Evolutionary conservation across 257 asterid species (phyloP).

Genomic region (Przewalskia tangutica): DNA sequence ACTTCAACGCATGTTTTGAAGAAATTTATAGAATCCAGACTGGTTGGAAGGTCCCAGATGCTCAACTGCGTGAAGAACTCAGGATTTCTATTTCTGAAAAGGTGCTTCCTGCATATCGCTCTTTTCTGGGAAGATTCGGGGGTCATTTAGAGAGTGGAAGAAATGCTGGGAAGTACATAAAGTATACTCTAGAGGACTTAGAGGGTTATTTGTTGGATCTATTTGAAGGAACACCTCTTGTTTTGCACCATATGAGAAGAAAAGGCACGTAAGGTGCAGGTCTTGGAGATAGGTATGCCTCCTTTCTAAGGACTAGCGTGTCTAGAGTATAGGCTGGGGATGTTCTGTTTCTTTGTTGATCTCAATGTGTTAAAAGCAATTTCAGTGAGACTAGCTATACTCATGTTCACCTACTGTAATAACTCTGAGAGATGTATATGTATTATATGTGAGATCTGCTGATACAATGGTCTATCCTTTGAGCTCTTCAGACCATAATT

Average conservation of each 20-base stretch:
- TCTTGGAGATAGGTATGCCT: constrained; percentile 31
- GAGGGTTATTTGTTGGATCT: constrained; percentile 77
- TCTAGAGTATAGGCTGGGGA: constrained; percentile 1
- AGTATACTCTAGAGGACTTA: constrained; percentile 72
- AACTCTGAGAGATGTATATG: constrained; percentile 6
- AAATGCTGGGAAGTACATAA: constrained; percentile 76
- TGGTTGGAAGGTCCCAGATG: constrained; percentile 92
- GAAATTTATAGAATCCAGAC: constrained; percentile 79
- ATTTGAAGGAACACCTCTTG: constrained; percentile 86
- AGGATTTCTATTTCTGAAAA: constrained; percentile 85
- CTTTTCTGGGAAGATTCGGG: constrained; percentile 83
- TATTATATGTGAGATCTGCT: not conserved
- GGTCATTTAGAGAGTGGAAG: constrained; percentile 79
- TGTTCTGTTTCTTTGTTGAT: not conserved
- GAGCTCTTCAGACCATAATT: not conserved
- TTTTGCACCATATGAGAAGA: constrained; percentile 81
- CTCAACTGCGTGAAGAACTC: constrained; percentile 95
- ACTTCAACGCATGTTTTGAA: constrained; percentile 84
- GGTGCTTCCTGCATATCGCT: constrained; percentile 88
- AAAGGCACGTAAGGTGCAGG: constrained; percentile 52
- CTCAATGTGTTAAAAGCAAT: not conserved
- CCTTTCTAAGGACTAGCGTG: constrained; percentile 20
- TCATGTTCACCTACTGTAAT: not conserved
- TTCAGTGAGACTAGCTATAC: not conserved
- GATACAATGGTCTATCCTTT: not conserved